Percentiles rank a stretch among this genome's conserved stretches.
Conservation (phyloP, 2,329 filamentous ascomycete genomes). For the Neofusicoccum laricinum region DNA sequence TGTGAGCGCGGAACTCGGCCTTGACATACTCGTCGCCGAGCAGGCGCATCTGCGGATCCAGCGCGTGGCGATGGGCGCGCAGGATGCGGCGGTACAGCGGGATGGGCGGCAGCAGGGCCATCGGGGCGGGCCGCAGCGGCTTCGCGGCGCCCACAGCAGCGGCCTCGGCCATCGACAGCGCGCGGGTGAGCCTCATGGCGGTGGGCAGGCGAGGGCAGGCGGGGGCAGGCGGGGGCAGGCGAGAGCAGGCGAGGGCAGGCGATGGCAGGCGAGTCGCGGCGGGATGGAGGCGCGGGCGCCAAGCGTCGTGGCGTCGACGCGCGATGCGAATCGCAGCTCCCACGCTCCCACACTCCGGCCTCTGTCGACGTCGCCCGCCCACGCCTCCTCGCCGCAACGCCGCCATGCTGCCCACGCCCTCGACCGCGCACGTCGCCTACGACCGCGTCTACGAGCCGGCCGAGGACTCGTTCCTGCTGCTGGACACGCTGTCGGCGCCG, state of each 20-base stretch:
- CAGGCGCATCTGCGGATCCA: conserved; percentile 70
- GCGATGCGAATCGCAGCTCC: too few species aligned
- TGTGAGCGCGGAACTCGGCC: conserved; percentile 83
- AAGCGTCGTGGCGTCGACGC: too few species aligned
- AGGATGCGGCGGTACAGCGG: conserved; percentile 85
- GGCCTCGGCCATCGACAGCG: conserved; percentile 30
- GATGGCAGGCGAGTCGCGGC: background rate
- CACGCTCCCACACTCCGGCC: too few species aligned
- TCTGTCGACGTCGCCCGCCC: background rate
- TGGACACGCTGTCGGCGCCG: conserved; percentile 80
- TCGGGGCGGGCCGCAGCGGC: conserved; percentile 40
- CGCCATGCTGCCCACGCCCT: conserved; percentile 85
- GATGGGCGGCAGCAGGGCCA: conserved; percentile 81
- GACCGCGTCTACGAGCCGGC: conserved; percentile 90
- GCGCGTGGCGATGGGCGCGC: conserved; percentile 76
- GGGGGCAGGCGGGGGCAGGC: background rate
- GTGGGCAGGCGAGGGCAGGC: background rate
- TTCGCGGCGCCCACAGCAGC: conserved; percentile 32
- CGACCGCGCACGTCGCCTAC: conserved; percentile 87
- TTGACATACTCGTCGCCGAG: conserved; percentile 93
- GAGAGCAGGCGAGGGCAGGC: background rate
- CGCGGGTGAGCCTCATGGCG: conserved; percentile 28
- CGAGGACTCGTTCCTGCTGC: conserved; percentile 90
- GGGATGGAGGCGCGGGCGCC: too few species aligned
- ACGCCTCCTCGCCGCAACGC: background rate